Evolutionary conservation across 2,329 filamentous ascomycete species (phyloP), one percentile per base, ranked within the genome.

Genomic region (Pseudocercospora musae): DNA sequence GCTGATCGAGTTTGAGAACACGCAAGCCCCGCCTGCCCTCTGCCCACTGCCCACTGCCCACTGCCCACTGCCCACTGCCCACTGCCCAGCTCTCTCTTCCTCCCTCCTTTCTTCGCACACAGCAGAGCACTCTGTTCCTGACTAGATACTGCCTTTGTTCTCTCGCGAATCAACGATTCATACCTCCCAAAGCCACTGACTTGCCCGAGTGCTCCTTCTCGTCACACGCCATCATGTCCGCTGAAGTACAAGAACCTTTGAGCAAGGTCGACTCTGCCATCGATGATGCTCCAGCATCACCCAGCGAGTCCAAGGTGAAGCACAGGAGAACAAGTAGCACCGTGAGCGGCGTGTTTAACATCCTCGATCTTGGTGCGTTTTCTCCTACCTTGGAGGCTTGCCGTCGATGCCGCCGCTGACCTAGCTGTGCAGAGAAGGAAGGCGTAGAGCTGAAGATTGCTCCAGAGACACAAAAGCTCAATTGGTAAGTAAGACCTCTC

Each of bases 231-330:
- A 70, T 62, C 67, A 78, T 88, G 85, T 81, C 85, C 72, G 79
- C 81, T 67, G 82, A 80, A 73, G 71, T 77, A 60, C 75, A 76
- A 69, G 69, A 72, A 66, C 61, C 89, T 73, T 86, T 96, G 76
- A 85, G 85, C 79, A 96, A 96, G 83, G 87, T 96, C 81, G 93
- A 97, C 80, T 96, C 93, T 64, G 92, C 91, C 81, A 87, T 96
- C 75, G 88, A 92, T 76, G 91, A 91, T 37, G 67, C 72, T 25
- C 79, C 93, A 69, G 84, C 85, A 72, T 88, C 87, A 62, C 85
- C 89, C 33, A 85, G 88, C 75, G 88, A 92, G 68, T 81, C 82
- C 71, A 85, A 85, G 76, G 85, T 85, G 75, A 79, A 79, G 68
- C 84, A 89, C 75, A 85, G 88, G 71, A 86, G 92, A 79, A 81